A percentile compares a stretch with the other conserved stretches of the same genome.
Evolutionary conservation across 352 stramenopile genomes (phyloP).

Genomic region (Achlya hypogyna): DNA sequence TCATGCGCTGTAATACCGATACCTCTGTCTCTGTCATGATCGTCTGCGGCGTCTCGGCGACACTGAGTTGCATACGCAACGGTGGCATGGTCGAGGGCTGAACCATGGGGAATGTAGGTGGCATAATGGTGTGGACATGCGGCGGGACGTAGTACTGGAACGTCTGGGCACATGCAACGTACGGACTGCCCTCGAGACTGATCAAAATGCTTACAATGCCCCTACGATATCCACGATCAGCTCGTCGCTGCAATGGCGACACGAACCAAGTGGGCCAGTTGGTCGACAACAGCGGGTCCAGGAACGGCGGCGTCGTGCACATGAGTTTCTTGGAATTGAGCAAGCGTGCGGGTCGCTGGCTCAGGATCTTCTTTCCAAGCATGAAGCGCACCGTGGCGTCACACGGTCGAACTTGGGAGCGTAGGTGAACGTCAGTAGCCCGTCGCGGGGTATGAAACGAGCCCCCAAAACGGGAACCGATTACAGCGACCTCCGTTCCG

Average conservation of each 20-base stretch:
- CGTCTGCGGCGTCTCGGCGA: neutral
- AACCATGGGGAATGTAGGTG: neutral
- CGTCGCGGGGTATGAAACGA: neutral
- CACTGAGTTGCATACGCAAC: neutral
- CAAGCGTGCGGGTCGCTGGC: neutral
- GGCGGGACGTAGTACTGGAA: conserved; percentile 8
- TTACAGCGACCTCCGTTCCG: conserved; percentile 7
- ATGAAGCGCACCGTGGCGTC: conserved; percentile 12
- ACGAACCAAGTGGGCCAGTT: neutral
- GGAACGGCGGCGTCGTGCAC: neutral
- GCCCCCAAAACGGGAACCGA: conserved; percentile 3
- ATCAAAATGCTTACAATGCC: conserved; percentile 3
- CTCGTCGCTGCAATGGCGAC: neutral
- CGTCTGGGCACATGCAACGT: neutral
- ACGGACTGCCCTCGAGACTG: conserved; percentile 4
- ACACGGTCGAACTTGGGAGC: neutral
- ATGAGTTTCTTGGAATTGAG: conserved; percentile 12
- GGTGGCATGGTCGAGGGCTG: neutral
- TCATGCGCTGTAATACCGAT: neutral
- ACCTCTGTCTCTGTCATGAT: neutral
- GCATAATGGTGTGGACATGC: neutral
- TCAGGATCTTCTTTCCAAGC: conserved; percentile 7
- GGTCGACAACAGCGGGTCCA: neutral
- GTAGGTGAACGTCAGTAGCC: neutral
- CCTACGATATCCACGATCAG: neutral